Conservation (phyloP, 768 basidiomycete genomes). For the Termitomyces sp. region DNA sequence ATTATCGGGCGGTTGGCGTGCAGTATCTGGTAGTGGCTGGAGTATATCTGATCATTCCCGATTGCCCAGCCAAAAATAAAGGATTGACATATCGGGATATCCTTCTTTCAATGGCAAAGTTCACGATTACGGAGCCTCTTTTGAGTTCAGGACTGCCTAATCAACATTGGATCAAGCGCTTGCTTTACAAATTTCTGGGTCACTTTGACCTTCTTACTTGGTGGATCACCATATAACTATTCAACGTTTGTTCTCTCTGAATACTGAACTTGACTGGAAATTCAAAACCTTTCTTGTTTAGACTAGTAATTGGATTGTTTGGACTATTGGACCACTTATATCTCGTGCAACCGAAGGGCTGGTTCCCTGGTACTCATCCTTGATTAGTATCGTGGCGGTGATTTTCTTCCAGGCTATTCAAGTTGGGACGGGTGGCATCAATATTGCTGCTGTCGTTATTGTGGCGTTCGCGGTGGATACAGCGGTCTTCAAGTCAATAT, state of each 20-base stretch:
- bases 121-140: conserved; percentile 70
- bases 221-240: conserved; percentile 68
- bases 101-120: conserved; percentile 71
- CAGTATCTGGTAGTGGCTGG: conserved; percentile 56
- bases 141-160: conserved; percentile 63
- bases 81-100: no score
- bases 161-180: conserved; percentile 57
- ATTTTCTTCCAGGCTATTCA: conserved; percentile 56
- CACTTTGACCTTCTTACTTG: conserved; percentile 75
- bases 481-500: conserved; percentile 43
- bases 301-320: conserved; percentile 63
- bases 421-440: conserved; percentile 62
- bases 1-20: conserved; percentile 70
- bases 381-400: conserved; percentile 46
- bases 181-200: conserved; percentile 62
- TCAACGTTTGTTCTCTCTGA: conserved; percentile 47
- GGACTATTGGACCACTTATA: conserved; percentile 66
- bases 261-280: background rate
- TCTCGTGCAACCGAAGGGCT: conserved; percentile 65
- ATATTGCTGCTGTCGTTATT: conserved; percentile 64
- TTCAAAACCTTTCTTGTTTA: conserved; percentile 11
- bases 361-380: conserved; percentile 71
- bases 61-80: conserved; percentile 83
- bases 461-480: conserved; percentile 66
- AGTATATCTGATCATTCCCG: conserved; percentile 64